Percentiles rank a stretch among this genome's conserved stretches.
phyloP scores from a whole-genome alignment of 768 basidiomycete species.

The Chiua virens region DNA sequence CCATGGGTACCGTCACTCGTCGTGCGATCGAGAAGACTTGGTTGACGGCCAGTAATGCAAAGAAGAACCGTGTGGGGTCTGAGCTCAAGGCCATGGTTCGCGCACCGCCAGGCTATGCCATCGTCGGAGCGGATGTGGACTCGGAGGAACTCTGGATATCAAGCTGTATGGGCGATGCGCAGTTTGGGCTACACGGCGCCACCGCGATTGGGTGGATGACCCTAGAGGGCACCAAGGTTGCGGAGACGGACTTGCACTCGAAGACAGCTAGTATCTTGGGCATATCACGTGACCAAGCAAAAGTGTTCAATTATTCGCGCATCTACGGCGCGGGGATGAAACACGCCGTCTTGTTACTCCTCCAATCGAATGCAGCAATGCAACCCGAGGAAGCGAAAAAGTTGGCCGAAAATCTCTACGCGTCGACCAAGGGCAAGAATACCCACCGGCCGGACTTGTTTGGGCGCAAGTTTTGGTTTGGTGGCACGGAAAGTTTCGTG shows the following conservation, averaged over 20 bases:
- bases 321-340: conserved; percentile 99
- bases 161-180: conserved; percentile 96
- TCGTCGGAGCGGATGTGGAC: conserved; percentile 98
- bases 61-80: conserved; percentile 95
- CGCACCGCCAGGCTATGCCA: conserved; percentile 88
- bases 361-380: conserved; percentile 83
- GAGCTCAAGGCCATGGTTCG: conserved; percentile 98
- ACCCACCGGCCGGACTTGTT: conserved; percentile 76
- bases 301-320: conserved; percentile 98
- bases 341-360: conserved; percentile 83
- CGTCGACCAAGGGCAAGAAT: conserved; percentile 90
- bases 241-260: conserved; percentile 94
- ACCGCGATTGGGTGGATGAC: conserved; percentile 99
- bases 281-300: conserved; percentile 92
- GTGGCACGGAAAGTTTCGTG: conserved; percentile 92
- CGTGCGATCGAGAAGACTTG: conserved; percentile 97
- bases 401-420: conserved; percentile 82
- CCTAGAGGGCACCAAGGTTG: conserved; percentile 91
- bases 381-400: conserved; percentile 74
- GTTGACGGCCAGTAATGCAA: conserved; percentile 98
- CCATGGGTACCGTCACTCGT: conserved; percentile 98
- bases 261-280: conserved; percentile 93
- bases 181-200: conserved; percentile 95
- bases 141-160: conserved; percentile 99
- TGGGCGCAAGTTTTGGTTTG: conserved; percentile 90